Base-by-base conservation (phyloP, 2,329 filamentous ascomycete species). In the Beauveria scarabaeidicola region DNA sequence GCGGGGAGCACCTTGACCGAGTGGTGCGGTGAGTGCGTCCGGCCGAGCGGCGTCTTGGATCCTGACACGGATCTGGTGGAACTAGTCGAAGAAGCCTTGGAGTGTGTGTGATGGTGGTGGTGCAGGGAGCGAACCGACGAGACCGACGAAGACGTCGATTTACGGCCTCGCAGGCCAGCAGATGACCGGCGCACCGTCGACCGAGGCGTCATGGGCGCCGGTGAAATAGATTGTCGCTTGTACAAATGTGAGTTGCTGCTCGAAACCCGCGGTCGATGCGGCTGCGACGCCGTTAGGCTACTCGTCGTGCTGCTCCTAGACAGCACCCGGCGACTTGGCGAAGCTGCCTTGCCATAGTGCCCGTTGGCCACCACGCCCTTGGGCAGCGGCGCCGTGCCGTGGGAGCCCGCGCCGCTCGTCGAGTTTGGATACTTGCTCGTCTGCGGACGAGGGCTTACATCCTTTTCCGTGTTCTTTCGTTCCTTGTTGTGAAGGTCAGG, bases 1-100 rank as follows among this genome's bases (percentile, higher is more conserved):
- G 90, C 90, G 1, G 94, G 93, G 3, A 97, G 83, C n/a, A 97
- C 89, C 74, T 97, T 97, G 67, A 97, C 88, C 0, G 90, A 96
- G 65, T 90, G 84, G 70, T 97, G 91, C 1, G 94, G 93, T 3
- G 88, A 92, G 25, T 89, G 85, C 15, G 82, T 82, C 40, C 82
- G 75, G 47, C 81, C 81, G 53, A 84, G 76, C 1, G 83, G 85
- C 17, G 83, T 87, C 68, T 86, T 88, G 40, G 88, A 88, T 19
- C 84, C 84, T 0, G 87, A 86, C 4, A 88, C 85, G 0, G 88
- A 87, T 23, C 85, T 87, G 61, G 87, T 88, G 5, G 89, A 96
- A 47, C 91, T 96, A 1, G 91, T 94, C 0, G 91, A 97, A 0
- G 90, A 96, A 0, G 94, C 91, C 73, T 97, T 97, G 23, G 91